Evolutionary conservation across 495 filamentous ascomycete genomes (phyloP), one percentile per base, ranked within the genome.

Genomic region (Annulohypoxylon moriforme): DNA sequence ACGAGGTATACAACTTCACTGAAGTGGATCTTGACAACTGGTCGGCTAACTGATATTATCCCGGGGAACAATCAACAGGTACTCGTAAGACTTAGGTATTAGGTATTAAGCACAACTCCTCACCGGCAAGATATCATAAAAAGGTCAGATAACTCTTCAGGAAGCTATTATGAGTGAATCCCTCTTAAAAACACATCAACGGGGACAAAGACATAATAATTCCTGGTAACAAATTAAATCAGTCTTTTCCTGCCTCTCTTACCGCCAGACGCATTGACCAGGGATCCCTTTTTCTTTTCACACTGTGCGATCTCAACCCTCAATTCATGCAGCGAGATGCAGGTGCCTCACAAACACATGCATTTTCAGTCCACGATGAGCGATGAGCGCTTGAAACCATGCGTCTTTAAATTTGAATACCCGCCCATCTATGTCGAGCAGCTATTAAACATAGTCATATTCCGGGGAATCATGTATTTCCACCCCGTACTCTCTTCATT

Each of bases 211-310:
- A 29, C 11, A 5, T 3, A 27, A 52, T 33, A 34, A 56, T 49
- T 47, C 38, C 31, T 46, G 52, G 63, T 50, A 66, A 38, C 36
- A 56, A 38, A 40, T 65, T 20, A 47, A n/a, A 33, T 55, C 31
- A 27, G 16, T 40, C 36, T 40, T n/a, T 40, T 40, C 36, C 36
- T 40, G 36, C 27, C 50, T 46, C 64, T 60, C 64, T 68, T 68
- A 68, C 64, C 64, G 64, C 64, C 47, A 68, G 44, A 68, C 64
- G 64, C 64, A 68, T 68, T 52, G 64, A 68, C 64, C 64, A 68
- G 33, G 42, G 24, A 27, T 24, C 22, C 22, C 13, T 29, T n/a
- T 27, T 25, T n/a, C 24, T 20, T 53, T 8, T 29, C 49, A 31
- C 25, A 29, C 24, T 53, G 50, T 34, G 20, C 27, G 29, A 55